Conservation (phyloP, 164 flowering plant genomes). For the Chimonanthus salicifolius region DNA sequence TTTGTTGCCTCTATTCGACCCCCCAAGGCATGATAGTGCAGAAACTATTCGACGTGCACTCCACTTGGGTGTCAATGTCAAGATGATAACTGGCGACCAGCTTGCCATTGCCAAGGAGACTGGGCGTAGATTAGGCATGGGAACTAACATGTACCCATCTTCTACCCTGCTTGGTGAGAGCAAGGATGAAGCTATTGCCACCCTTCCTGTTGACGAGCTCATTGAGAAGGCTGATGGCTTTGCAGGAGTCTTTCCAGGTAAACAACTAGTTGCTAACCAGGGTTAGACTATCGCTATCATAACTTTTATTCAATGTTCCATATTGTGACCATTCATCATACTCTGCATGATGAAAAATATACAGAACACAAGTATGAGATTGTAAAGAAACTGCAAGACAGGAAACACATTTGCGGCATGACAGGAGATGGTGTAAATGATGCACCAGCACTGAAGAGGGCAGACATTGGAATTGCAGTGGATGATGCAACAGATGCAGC, state of each 20-base stretch:
- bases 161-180: slow-evolving; percentile 68
- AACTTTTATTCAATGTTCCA: too few species aligned
- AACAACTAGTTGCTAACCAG: background rate
- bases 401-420: slow-evolving; percentile 82
- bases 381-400: slow-evolving; percentile 65
- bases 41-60: slow-evolving; percentile 88
- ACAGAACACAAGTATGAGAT: slow-evolving; percentile 83
- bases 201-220: slow-evolving; percentile 72
- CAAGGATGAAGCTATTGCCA: slow-evolving; percentile 62
- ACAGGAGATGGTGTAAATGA: slow-evolving; percentile 88
- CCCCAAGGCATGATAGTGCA: slow-evolving; percentile 91
- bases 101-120: slow-evolving; percentile 93
- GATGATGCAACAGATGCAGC: slow-evolving; percentile 96
- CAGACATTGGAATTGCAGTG: slow-evolving; percentile 91
- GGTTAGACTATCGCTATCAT: background rate
- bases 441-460: slow-evolving; percentile 81
- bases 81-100: slow-evolving; percentile 97
- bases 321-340: background rate
- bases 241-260: slow-evolving; percentile 96
- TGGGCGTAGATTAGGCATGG: slow-evolving; percentile 93
- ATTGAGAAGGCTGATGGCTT: slow-evolving; percentile 93
- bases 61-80: slow-evolving; percentile 82
- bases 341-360: background rate
- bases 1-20: slow-evolving; percentile 82
- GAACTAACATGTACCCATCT: slow-evolving; percentile 95